A percentile compares a stretch with the other conserved stretches of the same genome.
Evolutionary conservation across 768 basidiomycete species (phyloP).

Genomic region (Agaricus sinodeliciosus): DNA sequence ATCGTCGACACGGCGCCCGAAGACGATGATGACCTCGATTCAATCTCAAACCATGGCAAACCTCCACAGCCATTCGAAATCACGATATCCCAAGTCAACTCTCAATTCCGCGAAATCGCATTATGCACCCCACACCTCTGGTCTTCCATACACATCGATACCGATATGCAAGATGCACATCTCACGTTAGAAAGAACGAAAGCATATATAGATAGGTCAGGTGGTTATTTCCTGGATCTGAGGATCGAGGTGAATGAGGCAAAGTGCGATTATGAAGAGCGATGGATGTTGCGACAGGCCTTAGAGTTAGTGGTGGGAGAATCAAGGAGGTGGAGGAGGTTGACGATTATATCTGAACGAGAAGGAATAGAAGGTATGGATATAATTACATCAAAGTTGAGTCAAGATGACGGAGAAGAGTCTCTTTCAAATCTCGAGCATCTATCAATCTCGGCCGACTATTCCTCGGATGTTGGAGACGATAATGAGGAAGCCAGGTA

Average conservation of each 20-base stretch:
- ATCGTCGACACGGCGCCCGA: not conserved
- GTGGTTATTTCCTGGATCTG: slow-evolving; percentile 24
- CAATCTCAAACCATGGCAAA: not conserved
- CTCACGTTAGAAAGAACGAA: slow-evolving; percentile 17
- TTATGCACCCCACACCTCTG: slow-evolving; percentile 33
- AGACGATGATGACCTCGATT: not conserved
- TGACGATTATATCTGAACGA: slow-evolving; percentile 16
- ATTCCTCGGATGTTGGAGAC: slow-evolving; percentile 9
- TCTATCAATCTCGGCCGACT: slow-evolving; percentile 31
- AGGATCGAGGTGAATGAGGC: slow-evolving; percentile 19
- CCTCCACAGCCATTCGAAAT: slow-evolving; percentile 27
- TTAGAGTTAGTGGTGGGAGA: slow-evolving; percentile 25
- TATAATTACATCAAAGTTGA: not conserved
- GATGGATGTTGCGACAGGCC: slow-evolving; percentile 16
- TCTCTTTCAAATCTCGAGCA: slow-evolving; percentile 28
- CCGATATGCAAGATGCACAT: slow-evolving; percentile 2
- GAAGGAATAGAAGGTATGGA: not conserved
- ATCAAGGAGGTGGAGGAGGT: slow-evolving; percentile 28
- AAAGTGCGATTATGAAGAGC: slow-evolving; percentile 1
- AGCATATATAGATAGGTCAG: slow-evolving; percentile 29
- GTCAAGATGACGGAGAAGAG: not conserved
- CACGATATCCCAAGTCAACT: slow-evolving; percentile 31
- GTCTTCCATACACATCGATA: slow-evolving; percentile 26
- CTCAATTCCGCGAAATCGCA: slow-evolving; percentile 31
- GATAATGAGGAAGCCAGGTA: not conserved